Percentiles rank a stretch among this genome's conserved stretches.
Evolutionary conservation across 2,329 filamentous ascomycete genomes (phyloP).

Genomic region (Ceratocystis lukuohia): DNA sequence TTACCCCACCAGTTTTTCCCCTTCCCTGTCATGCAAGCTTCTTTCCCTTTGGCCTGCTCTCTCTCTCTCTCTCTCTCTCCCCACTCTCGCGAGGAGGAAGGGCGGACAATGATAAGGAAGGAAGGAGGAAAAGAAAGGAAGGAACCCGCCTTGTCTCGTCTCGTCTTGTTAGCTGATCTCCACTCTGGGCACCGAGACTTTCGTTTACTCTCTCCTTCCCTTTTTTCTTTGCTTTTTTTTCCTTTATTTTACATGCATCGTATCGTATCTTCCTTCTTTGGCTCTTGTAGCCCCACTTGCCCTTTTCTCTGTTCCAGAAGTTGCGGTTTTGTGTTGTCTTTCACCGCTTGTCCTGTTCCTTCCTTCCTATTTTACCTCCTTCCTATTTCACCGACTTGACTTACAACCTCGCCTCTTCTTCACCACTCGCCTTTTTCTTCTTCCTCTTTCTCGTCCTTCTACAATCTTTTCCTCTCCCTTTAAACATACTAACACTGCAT

Average conservation of each 20-base stretch:
- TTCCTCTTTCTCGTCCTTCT: neutral
- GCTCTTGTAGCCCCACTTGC: neutral
- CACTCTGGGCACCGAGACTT: neutral
- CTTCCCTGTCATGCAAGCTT: neutral
- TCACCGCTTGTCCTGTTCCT: conserved; percentile 7
- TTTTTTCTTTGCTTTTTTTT: neutral
- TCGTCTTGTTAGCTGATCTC: neutral
- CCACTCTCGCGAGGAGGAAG: neutral
- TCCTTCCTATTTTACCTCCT: neutral
- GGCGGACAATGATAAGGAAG: neutral
- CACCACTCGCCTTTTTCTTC: neutral
- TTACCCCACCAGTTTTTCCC: neutral
- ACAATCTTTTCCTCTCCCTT: neutral
- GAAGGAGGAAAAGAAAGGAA: neutral
- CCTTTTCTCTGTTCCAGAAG: neutral
- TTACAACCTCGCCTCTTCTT: neutral
- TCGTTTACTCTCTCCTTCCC: neutral
- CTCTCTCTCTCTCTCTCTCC: neutral
- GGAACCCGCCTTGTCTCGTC: neutral
- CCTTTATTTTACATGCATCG: neutral
- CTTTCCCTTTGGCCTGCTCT: neutral
- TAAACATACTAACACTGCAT: too few species aligned
- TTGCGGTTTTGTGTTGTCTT: neutral
- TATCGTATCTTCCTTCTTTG: neutral
- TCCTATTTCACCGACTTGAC: conserved; percentile 1